A percentile compares a stretch with the other conserved stretches of the same genome.
phyloP scores from a whole-genome alignment of 768 basidiomycete genomes.

The Xerocomus spinulosus region DNA sequence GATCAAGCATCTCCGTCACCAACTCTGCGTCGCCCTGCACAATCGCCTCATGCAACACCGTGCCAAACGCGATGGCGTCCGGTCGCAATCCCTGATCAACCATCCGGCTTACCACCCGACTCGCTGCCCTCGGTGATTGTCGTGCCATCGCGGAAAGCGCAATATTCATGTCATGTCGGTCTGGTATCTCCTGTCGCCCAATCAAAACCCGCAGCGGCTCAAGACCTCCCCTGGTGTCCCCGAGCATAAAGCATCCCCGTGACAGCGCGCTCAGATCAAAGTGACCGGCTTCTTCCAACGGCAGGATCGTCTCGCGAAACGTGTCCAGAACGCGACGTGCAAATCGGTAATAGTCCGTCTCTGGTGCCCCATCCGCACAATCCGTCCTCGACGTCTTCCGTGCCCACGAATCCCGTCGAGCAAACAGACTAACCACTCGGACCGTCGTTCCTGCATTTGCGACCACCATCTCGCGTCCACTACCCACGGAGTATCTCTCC shows the following conservation, averaged over 20 bases:
- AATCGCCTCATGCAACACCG: constrained; percentile 57
- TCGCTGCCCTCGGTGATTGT: constrained; percentile 44
- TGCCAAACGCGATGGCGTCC: constrained; percentile 54
- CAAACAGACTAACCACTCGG: constrained; percentile 42
- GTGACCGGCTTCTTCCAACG: constrained; percentile 46
- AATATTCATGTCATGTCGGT: constrained; percentile 63
- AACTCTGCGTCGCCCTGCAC: constrained; percentile 41
- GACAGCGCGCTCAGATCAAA: constrained; percentile 55
- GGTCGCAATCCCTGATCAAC: constrained; percentile 43
- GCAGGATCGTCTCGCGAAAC: constrained; percentile 42
- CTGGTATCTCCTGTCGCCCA: constrained; percentile 49
- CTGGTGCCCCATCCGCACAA: background rate
- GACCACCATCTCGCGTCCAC: constrained; percentile 37
- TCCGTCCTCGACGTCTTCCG: constrained; percentile 10
- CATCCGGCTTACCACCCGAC: constrained; percentile 50
- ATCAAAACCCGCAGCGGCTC: constrained; percentile 43
- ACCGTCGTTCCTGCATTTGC: constrained; percentile 41
- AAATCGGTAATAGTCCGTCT: constrained; percentile 33
- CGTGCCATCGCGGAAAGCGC: constrained; percentile 51
- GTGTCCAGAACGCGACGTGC: constrained; percentile 41
- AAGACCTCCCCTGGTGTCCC: constrained; percentile 44
- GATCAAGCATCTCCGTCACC: constrained; percentile 39
- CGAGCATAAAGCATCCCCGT: constrained; percentile 57
- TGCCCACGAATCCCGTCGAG: constrained; percentile 21
- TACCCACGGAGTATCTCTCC: constrained; percentile 48